phyloP scores from a whole-genome alignment of 305 asterid genomes.

The Solanum hybrid region DNA sequence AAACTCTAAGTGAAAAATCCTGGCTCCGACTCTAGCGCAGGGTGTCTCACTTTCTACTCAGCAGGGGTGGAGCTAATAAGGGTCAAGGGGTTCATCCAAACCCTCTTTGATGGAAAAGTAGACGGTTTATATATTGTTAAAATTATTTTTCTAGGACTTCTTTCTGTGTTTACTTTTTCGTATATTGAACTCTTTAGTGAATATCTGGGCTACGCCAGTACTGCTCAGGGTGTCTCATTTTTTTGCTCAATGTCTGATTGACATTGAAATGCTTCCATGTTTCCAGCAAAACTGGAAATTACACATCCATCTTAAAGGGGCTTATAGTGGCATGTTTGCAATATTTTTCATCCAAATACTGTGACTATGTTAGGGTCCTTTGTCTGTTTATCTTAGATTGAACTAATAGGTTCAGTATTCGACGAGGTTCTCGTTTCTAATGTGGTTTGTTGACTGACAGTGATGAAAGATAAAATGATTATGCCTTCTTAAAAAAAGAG shows the following conservation, averaged over 20 bases:
- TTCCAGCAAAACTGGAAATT: neutral
- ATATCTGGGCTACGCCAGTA: no score
- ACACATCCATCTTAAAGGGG: no score
- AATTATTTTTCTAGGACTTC: neutral
- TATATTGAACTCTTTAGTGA: no score
- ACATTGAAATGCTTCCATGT: neutral
- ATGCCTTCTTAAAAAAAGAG: no score
- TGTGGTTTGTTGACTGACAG: no score
- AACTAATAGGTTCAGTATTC: no score
- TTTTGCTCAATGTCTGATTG: neutral
- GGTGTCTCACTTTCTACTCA: neutral
- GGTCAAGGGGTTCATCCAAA: neutral
- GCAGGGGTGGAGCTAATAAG: neutral
- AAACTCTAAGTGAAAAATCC: neutral
- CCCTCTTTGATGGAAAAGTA: neutral
- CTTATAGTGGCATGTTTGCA: neutral
- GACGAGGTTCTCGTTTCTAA: no score
- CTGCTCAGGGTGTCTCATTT: neutral
- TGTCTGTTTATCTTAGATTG: no score
- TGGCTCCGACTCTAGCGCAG: neutral
- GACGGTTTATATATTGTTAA: neutral
- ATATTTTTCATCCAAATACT: neutral
- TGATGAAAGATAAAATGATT: no score
- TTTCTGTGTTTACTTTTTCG: neutral
- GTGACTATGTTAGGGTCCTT: neutral